Evolutionary conservation across 2,329 filamentous ascomycete species (phyloP).

Genomic region (Tolypocladium amazonense): DNA sequence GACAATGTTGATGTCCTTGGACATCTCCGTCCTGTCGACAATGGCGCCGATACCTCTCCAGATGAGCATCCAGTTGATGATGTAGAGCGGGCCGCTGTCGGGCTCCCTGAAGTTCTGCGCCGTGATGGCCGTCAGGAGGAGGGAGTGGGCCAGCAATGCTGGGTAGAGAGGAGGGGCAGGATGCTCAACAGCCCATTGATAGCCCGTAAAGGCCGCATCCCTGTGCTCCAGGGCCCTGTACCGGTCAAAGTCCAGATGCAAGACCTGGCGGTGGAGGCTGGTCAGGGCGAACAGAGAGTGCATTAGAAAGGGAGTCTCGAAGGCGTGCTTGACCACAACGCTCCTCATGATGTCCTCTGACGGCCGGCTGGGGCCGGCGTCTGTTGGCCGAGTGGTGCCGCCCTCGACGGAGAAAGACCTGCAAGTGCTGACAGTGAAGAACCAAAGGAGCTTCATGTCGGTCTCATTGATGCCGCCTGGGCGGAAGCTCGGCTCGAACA

Average conservation of each 20-base stretch:
- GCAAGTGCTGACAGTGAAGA: conserved; percentile 37
- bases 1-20: conserved; percentile 9
- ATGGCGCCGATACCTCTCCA: conserved; percentile 44
- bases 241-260: conserved; percentile 26
- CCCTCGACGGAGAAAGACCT: conserved; percentile 32
- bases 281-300: conserved; percentile 41
- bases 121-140: conserved; percentile 39
- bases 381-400: conserved; percentile 20
- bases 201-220: conserved; percentile 38
- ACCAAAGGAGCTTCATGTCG: conserved; percentile 46
- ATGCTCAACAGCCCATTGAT: conserved; percentile 37
- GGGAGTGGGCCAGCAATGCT: conserved; percentile 39
- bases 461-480: conserved; percentile 22
- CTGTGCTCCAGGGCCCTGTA: conserved; percentile 32
- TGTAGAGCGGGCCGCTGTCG: conserved; percentile 32
- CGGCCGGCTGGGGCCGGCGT: no score
- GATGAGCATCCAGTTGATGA: conserved; percentile 45
- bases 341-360: conserved; percentile 34
- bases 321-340: conserved; percentile 37
- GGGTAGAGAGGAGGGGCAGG: conserved; percentile 34
- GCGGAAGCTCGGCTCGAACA: conserved; percentile 17
- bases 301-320: conserved; percentile 43
- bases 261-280: conserved; percentile 35
- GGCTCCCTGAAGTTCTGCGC: conserved; percentile 40
- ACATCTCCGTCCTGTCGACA: conserved; percentile 22